phyloP scores from a whole-genome alignment of 2,329 filamentous ascomycete genomes.

The Talaromyces pinophilus region DNA sequence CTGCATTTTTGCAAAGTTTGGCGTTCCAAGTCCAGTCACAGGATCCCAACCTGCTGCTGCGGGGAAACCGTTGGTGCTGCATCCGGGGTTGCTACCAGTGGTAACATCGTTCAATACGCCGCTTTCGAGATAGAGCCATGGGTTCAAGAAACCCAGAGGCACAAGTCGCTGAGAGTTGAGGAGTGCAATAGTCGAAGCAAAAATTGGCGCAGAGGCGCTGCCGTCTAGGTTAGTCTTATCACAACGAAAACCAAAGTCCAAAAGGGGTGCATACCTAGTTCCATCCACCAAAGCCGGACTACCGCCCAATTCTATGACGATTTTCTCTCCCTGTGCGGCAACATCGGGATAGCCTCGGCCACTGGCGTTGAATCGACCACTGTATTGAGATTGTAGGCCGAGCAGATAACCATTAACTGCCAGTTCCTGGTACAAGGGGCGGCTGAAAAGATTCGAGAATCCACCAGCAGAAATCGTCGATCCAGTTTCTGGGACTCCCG shows the following conservation, averaged over 20 bases:
- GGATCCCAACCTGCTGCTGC: conserved; percentile 34
- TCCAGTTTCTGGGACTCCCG: conserved; percentile 31
- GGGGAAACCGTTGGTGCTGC: conserved; percentile 32
- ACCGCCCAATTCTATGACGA: conserved; percentile 28
- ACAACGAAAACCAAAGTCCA: not conserved
- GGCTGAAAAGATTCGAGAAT: conserved; percentile 51
- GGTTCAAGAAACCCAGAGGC: conserved; percentile 61
- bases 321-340: conserved; percentile 48
- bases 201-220: conserved; percentile 58
- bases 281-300: conserved; percentile 36
- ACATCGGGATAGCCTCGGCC: conserved; percentile 66
- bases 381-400: conserved; percentile 38
- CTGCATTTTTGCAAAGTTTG: not conserved
- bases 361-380: conserved; percentile 47
- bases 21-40: conserved; percentile 35
- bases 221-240: not conserved
- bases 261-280: conserved; percentile 27
- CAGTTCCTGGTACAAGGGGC: conserved; percentile 45
- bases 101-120: conserved; percentile 52
- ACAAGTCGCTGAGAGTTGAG: conserved; percentile 63
- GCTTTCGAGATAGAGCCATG: conserved; percentile 57
- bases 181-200: conserved; percentile 60
- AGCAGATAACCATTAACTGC: conserved; percentile 46
- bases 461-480: conserved; percentile 42
- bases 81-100: conserved; percentile 50